Base-by-base conservation (phyloP, 345 rosid genomes). In the Euphorbia tirucalli region DNA sequence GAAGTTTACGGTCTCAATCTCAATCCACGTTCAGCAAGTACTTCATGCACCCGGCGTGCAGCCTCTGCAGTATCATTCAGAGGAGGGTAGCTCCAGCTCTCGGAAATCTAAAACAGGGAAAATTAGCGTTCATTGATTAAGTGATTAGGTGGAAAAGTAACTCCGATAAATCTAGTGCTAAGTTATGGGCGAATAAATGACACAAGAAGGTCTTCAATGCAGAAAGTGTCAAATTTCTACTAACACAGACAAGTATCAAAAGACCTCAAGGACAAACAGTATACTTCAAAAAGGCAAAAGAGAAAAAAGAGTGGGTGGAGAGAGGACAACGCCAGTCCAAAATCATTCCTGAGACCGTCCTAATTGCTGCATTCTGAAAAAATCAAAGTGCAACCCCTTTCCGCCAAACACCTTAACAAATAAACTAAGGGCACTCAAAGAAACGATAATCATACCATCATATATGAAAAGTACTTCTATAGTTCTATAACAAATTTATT, bases 61-160 rank as follows among this genome's bases (percentile, higher is more conserved):
- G 94, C 99, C 75, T 92, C 98, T 69, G 94, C 88, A 0, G 92
- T 86, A 82, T 95, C 99, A 71, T 85, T 89, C 48, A 92, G 82
- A 43, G 97, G 99, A 56, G 99, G 98, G 79, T 95, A 92, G 82
- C 98, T 90, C 97, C 97, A 92, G 78, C 85, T 89, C 71, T 88
- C 98, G 19, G 92, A 84, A 77, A 95, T 88, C 99, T 92, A 84
- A 30, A 71, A 72, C 63, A 58, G 39, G 44, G 2, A 70, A 39
- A 56, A 21, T 70, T 4, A 21, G 11, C 10, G 56, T 5, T 44
- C 10, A 25, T 21, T 37, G 11, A 57, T 55, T 21, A 56, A 65
- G 44, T 52, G 13, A 13, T 39, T 1, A 21, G 24, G 19, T 10
- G 22, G 43, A 10, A 13, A 57, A 56, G 24, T 31, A 50, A 74